phyloP scores from a whole-genome alignment of 2,329 filamentous ascomycete species.

The Aspergillus hiratsukae region DNA sequence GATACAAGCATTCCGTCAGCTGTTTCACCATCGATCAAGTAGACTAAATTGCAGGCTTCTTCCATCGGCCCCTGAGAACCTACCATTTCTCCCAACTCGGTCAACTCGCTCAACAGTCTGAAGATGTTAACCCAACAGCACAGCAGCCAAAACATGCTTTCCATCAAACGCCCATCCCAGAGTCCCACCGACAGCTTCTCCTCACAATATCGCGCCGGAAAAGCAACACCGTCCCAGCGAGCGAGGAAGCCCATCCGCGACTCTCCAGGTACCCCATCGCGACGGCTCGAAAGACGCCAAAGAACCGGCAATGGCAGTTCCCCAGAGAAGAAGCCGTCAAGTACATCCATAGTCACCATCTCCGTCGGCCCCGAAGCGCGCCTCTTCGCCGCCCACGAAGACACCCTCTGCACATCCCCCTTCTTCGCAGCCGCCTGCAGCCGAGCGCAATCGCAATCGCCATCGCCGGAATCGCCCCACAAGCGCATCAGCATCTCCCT shows the following conservation, averaged over 20 bases:
- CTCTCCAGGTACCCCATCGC: slow-evolving; percentile 15
- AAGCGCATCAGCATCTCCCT: slow-evolving; percentile 77
- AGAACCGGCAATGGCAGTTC: slow-evolving; percentile 28
- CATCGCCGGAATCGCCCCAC: slow-evolving; percentile 40
- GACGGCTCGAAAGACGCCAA: slow-evolving; percentile 24
- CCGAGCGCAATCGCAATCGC: slow-evolving; percentile 53
- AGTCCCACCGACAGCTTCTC: slow-evolving; percentile 33
- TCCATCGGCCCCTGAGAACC: neutral
- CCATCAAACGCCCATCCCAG: slow-evolving; percentile 21
- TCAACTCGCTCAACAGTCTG: neutral
- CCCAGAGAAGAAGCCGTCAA: slow-evolving; percentile 42
- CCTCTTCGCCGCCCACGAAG: slow-evolving; percentile 87
- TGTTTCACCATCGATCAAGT: neutral
- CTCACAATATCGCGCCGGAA: slow-evolving; percentile 40
- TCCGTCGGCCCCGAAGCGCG: slow-evolving; percentile 76
- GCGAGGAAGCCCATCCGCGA: slow-evolving; percentile 33
- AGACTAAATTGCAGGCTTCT: neutral
- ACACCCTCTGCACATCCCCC: slow-evolving; percentile 71
- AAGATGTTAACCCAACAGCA: slow-evolving; percentile 1
- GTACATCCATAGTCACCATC: slow-evolving; percentile 71
- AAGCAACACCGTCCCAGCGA: slow-evolving; percentile 32
- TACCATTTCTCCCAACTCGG: neutral
- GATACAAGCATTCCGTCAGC: neutral
- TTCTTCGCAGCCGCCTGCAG: slow-evolving; percentile 68
- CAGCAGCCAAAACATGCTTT: slow-evolving; percentile 13